phyloP scores from a whole-genome alignment of 768 basidiomycete genomes.

The Russula brevipes region DNA sequence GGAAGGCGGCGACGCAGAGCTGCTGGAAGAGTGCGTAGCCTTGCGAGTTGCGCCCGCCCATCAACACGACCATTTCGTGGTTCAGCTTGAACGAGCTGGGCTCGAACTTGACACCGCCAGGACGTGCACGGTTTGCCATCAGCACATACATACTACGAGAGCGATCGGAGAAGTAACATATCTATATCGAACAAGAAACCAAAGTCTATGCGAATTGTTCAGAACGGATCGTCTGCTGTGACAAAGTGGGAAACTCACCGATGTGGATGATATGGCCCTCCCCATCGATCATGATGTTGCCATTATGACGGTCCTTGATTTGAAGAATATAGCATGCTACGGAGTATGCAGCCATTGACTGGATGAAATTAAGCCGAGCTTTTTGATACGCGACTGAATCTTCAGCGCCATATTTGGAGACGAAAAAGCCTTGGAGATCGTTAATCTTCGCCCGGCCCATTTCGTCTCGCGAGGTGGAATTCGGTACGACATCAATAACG shows the following conservation, averaged over 20 bases:
- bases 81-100: constrained; percentile 97
- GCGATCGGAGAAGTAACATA: constrained; percentile 46
- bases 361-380: constrained; percentile 93
- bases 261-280: constrained; percentile 97
- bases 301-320: constrained; percentile 98
- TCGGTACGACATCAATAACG: constrained; percentile 97
- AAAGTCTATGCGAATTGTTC: constrained; percentile 57
- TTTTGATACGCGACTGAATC: constrained; percentile 88
- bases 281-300: constrained; percentile 99
- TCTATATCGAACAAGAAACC: constrained; percentile 98
- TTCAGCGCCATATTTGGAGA: constrained; percentile 86
- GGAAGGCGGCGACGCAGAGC: constrained; percentile 92
- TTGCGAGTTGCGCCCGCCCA: constrained; percentile 93
- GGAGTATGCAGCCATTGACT: constrained; percentile 99
- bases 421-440: constrained; percentile 90
- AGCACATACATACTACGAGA: background rate
- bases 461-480: constrained; percentile 96
- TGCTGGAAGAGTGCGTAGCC: constrained; percentile 94
- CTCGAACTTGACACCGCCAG: constrained; percentile 95
- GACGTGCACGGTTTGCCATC: constrained; percentile 6
- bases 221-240: background rate
- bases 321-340: constrained; percentile 97
- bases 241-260: constrained; percentile 45
- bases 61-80: constrained; percentile 96
- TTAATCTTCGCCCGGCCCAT: constrained; percentile 99